Evolutionary conservation across 805 yeast species (phyloP).

Genomic region (Blastobotrys robertii): DNA sequence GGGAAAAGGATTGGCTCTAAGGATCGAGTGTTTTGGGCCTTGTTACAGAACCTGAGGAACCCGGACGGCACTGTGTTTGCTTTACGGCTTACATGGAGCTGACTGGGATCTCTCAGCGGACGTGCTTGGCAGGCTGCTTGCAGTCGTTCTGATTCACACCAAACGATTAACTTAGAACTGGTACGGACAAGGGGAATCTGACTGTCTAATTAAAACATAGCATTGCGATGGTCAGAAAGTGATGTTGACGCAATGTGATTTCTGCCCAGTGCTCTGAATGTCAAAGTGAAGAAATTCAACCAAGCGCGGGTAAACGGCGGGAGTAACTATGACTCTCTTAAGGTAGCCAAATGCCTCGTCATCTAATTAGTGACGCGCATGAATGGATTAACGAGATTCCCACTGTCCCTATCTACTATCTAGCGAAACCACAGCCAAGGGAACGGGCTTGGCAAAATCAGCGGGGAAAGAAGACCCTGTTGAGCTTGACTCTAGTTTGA

Average conservation of each 20-base stretch:
- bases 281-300: constrained; percentile 36
- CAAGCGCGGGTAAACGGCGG: constrained; percentile 40
- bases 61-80: constrained; percentile 9
- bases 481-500: constrained; percentile 37
- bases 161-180: too few species aligned
- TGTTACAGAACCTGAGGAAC: constrained; percentile 28
- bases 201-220: constrained; percentile 37
- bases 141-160: too few species aligned
- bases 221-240: constrained; percentile 37
- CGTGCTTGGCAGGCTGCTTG: too few species aligned
- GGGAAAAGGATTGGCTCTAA: constrained; percentile 37
- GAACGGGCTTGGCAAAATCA: constrained; percentile 15
- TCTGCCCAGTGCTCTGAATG: constrained; percentile 37
- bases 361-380: constrained; percentile 24
- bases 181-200: constrained; percentile 34
- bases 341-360: constrained; percentile 37
- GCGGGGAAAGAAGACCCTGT: constrained; percentile 34
- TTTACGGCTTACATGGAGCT: too few species aligned
- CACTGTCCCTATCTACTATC: constrained; percentile 25
- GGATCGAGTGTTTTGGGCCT: constrained; percentile 34
- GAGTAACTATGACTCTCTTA: constrained; percentile 38
- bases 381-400: constrained; percentile 25
- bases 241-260: constrained; percentile 38
- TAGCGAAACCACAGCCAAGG: constrained; percentile 27
- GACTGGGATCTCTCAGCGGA: too few species aligned